Percentiles rank a stretch among this genome's conserved stretches.
Evolutionary conservation across 257 asterid species (phyloP).

Genomic region (Salvia rosmarinus): DNA sequence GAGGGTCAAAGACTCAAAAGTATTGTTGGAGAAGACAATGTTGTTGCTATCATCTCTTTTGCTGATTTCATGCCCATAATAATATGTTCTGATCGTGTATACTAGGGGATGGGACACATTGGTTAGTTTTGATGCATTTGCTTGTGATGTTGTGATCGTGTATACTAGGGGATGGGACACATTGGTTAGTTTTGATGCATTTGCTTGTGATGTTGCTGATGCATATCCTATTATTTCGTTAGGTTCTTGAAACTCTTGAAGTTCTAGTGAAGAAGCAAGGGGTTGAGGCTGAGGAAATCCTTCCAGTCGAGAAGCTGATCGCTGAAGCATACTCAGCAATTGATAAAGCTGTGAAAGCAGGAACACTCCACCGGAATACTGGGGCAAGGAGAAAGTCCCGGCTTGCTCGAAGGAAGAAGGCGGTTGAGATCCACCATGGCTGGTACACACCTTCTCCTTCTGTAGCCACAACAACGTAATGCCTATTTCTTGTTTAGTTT

Average conservation of each 20-base stretch:
- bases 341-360: slow-evolving; percentile 80
- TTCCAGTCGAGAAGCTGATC: slow-evolving; percentile 71
- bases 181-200: background rate
- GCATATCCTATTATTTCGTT: background rate
- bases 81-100: background rate
- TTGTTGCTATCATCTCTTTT: background rate
- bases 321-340: slow-evolving; percentile 91
- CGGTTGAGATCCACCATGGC: slow-evolving; percentile 79
- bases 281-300: slow-evolving; percentile 72
- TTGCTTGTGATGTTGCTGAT: slow-evolving; percentile 14
- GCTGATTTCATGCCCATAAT: background rate
- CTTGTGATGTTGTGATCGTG: too few relatives aligned
- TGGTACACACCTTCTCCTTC: slow-evolving; percentile 75
- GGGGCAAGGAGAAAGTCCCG: slow-evolving; percentile 97
- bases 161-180: too few relatives aligned
- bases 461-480: slow-evolving; percentile 44
- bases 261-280: slow-evolving; percentile 66
- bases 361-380: slow-evolving; percentile 85
- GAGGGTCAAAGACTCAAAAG: too few relatives aligned
- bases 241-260: slow-evolving; percentile 86
- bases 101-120: too few relatives aligned
- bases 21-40: slow-evolving; percentile 4
- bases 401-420: slow-evolving; percentile 88
- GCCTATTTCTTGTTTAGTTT: slow-evolving; percentile 2
- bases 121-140: too few relatives aligned